A percentile compares a stretch with the other conserved stretches of the same genome.
Conservation (phyloP, 192 early-diverging fungal genomes). For the Linnemannia exigua region DNA sequence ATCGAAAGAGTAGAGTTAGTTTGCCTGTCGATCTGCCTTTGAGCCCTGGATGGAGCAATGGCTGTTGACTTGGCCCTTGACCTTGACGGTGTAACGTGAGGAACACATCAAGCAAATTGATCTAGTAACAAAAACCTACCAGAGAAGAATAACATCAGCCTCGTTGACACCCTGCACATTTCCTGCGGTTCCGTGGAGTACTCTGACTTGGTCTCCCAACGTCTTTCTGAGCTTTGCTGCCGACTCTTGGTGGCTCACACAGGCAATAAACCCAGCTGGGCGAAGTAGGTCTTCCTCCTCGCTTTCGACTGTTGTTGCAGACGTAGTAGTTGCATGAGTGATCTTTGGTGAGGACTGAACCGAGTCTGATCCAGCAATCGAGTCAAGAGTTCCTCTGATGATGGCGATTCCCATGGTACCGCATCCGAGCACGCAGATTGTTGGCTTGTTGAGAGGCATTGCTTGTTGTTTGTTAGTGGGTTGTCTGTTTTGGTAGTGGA, state of each 20-base stretch:
- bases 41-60: neutral
- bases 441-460: constrained; percentile 48
- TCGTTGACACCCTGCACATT: constrained; percentile 59
- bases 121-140: constrained; percentile 34
- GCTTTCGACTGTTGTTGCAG: neutral
- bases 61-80: too few relatives aligned
- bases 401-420: constrained; percentile 70
- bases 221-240: constrained; percentile 30
- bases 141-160: constrained; percentile 62
- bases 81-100: neutral
- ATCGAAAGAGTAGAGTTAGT: neutral
- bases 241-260: constrained; percentile 61
- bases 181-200: constrained; percentile 45
- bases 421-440: constrained; percentile 63
- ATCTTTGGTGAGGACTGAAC: constrained; percentile 32
- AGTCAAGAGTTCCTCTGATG: constrained; percentile 61
- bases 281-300: constrained; percentile 9
- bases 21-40: neutral
- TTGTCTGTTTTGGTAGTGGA: neutral
- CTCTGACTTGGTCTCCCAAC: constrained; percentile 41
- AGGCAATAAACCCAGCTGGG: constrained; percentile 62
- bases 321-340: constrained; percentile 25
- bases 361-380: constrained; percentile 16
- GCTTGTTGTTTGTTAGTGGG: constrained; percentile 7
- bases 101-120: neutral